Percentiles rank a stretch among this genome's conserved stretches.
Evolutionary conservation across 805 yeast genomes (phyloP).

Genomic region (Candida adriatica): DNA sequence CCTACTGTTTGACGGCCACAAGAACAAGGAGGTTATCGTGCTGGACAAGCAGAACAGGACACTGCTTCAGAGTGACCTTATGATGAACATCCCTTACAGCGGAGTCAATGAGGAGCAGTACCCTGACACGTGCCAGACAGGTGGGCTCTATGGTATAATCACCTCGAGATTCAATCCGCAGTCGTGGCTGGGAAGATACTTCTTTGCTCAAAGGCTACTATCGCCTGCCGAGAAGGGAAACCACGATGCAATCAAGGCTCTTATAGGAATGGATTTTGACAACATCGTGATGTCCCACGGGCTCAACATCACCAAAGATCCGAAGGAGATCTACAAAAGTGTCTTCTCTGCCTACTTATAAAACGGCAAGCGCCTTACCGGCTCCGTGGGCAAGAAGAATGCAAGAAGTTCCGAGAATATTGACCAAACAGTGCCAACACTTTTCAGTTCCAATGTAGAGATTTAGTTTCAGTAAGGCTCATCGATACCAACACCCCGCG

Average conservation of each 20-base stretch:
- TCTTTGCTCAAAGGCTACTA: constrained; percentile 23
- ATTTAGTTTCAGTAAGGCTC: too few relatives aligned
- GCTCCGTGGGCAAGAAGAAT: too few relatives aligned
- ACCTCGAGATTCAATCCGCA: constrained; percentile 36
- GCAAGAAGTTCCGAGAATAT: too few relatives aligned
- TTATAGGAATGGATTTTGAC: constrained; percentile 38
- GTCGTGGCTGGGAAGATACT: constrained; percentile 31
- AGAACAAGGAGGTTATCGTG: constrained; percentile 50
- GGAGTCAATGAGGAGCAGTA: constrained; percentile 48
- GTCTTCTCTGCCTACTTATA: constrained; percentile 15
- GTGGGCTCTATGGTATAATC: constrained; percentile 35
- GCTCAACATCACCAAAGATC: constrained; percentile 39
- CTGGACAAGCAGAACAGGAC: constrained; percentile 41
- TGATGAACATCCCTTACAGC: constrained; percentile 47
- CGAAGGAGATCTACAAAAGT: constrained; percentile 22
- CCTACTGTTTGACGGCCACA: constrained; percentile 47
- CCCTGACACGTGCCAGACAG: constrained; percentile 33
- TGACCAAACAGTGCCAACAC: too few relatives aligned
- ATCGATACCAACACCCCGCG: too few relatives aligned
- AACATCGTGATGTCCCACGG: constrained; percentile 56
- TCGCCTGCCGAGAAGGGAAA: constrained; percentile 12
- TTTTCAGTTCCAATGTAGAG: too few relatives aligned
- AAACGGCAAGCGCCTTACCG: too few relatives aligned
- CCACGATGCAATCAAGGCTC: constrained; percentile 9
- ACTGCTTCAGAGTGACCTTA: constrained; percentile 51